Conservation (phyloP, 1,284 basidiomycete species). For the Puccinia polysora region DNA sequence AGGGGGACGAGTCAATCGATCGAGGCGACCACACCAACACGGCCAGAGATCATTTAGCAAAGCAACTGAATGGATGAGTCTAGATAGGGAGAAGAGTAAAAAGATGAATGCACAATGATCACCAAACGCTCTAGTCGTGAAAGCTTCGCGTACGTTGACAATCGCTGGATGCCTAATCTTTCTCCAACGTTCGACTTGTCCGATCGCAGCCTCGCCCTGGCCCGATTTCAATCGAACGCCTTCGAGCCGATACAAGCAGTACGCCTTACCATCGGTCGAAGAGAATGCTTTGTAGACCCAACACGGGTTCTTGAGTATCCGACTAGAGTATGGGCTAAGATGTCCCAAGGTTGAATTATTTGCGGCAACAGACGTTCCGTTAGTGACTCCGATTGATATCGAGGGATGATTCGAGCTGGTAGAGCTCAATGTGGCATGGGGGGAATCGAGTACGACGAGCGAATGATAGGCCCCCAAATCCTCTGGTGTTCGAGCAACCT, state of each 20-base stretch:
- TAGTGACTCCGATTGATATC: slow-evolving; percentile 75
- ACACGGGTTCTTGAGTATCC: slow-evolving; percentile 38
- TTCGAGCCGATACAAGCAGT: slow-evolving; percentile 53
- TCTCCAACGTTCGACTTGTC: slow-evolving; percentile 79
- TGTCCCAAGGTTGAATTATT: slow-evolving; percentile 56
- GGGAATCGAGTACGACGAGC: slow-evolving; percentile 69
- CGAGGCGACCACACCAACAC: too few species aligned
- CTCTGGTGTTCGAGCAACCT: slow-evolving; percentile 67
- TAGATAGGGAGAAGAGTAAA: neutral
- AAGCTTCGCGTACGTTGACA: slow-evolving; percentile 80
- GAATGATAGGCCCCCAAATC: slow-evolving; percentile 88
- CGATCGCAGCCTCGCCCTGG: slow-evolving; percentile 65
- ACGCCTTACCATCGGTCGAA: slow-evolving; percentile 51
- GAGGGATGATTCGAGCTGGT: slow-evolving; percentile 63
- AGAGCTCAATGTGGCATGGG: slow-evolving; percentile 58
- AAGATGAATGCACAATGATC: slow-evolving; percentile 69
- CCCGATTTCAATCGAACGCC: slow-evolving; percentile 75
- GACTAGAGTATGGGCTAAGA: neutral
- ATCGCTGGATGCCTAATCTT: slow-evolving; percentile 81
- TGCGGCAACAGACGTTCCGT: slow-evolving; percentile 70
- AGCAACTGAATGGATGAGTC: neutral
- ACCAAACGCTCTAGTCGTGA: slow-evolving; percentile 87
- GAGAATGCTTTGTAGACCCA: slow-evolving; percentile 41
- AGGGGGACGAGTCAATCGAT: too few species aligned
- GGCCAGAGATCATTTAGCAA: neutral